Evolutionary conservation across 2,329 filamentous ascomycete species (phyloP).

Genomic region (Botrytis pseudocinerea): DNA sequence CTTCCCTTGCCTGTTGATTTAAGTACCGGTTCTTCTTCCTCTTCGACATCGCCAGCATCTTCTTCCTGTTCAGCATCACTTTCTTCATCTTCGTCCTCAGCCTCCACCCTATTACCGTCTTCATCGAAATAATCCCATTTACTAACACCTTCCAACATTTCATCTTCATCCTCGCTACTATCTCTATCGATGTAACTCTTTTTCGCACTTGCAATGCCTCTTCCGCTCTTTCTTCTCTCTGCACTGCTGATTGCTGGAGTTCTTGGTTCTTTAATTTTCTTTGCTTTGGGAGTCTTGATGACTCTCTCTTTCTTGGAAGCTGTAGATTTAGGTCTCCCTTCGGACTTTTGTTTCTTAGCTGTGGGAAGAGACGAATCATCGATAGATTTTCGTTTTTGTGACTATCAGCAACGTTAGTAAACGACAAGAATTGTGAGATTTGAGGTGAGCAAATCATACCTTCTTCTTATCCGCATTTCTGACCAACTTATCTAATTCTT

Average conservation of each 20-base stretch:
- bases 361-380: slow-evolving; percentile 33
- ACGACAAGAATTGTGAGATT: not conserved
- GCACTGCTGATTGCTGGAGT: slow-evolving; percentile 30
- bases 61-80: slow-evolving; percentile 27
- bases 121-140: slow-evolving; percentile 45
- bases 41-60: not conserved
- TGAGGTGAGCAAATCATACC: slow-evolving; percentile 38
- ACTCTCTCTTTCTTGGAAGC: slow-evolving; percentile 38
- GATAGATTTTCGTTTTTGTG: slow-evolving; percentile 38
- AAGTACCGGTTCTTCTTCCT: slow-evolving; percentile 24
- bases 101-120: slow-evolving; percentile 41
- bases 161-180: slow-evolving; percentile 46
- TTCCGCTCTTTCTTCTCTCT: slow-evolving; percentile 42
- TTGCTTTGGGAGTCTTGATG: slow-evolving; percentile 36
- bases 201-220: slow-evolving; percentile 42
- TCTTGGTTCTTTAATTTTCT: slow-evolving; percentile 31
- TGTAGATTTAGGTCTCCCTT: slow-evolving; percentile 28
- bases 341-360: slow-evolving; percentile 33
- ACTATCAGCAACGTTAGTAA: slow-evolving; percentile 25
- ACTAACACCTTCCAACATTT: slow-evolving; percentile 42
- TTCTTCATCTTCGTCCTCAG: slow-evolving; percentile 27
- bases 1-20: slow-evolving; percentile 9
- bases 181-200: slow-evolving; percentile 44
- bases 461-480: slow-evolving; percentile 65
- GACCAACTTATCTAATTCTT: slow-evolving; percentile 63